Evolutionary conservation across 1,139 yeast genomes (phyloP).

Genomic region (Diutina pseudorugosa): DNA sequence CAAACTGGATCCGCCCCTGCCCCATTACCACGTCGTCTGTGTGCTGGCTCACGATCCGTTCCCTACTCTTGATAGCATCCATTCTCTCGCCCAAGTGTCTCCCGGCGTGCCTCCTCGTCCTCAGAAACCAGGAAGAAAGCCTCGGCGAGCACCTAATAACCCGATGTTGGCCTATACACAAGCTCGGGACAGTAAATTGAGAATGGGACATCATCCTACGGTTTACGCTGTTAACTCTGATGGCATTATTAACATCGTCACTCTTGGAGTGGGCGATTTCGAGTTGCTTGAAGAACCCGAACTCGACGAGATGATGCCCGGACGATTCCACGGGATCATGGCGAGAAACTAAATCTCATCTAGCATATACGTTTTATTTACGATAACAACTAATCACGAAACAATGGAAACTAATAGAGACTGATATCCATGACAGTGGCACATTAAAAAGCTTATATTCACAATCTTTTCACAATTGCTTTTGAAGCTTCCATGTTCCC

Average conservation of each 20-base stretch:
- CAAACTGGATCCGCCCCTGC: conserved; percentile 46
- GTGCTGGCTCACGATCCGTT: conserved; percentile 37
- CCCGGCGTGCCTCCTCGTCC: conserved; percentile 2
- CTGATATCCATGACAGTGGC: too few species aligned
- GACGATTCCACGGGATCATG: background rate
- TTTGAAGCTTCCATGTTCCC: too few species aligned
- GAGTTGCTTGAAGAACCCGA: background rate
- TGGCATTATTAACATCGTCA: background rate
- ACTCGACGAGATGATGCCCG: background rate
- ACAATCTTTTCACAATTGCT: too few species aligned
- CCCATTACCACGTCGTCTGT: conserved; percentile 58
- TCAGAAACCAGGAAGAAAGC: background rate
- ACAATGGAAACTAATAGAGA: too few species aligned
- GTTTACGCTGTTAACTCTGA: background rate
- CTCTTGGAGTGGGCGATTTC: background rate
- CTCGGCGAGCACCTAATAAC: background rate
- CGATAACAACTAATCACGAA: too few species aligned
- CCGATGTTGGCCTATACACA: background rate
- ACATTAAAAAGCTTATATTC: too few species aligned
- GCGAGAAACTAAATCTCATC: background rate
- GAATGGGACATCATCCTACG: conserved; percentile 2
- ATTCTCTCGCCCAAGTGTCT: background rate
- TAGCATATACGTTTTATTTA: too few species aligned
- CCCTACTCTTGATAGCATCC: conserved; percentile 30
- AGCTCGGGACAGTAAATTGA: background rate